Conservation (phyloP, 331 rosid species). For the Acacia pycnantha region DNA sequence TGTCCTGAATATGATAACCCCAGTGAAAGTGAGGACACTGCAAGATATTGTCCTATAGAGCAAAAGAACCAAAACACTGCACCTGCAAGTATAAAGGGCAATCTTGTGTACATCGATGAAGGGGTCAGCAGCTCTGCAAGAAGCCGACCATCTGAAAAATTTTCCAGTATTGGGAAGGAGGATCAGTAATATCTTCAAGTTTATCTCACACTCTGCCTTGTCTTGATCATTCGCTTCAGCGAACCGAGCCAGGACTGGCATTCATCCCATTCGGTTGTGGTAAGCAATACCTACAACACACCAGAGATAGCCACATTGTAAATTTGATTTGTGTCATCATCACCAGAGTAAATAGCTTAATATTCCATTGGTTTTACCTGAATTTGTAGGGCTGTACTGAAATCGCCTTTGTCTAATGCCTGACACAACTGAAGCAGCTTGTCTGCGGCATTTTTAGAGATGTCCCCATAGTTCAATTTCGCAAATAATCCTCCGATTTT, state of each 20-base stretch:
- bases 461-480: slow-evolving; percentile 86
- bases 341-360: not conserved
- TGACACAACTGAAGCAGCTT: slow-evolving; percentile 90
- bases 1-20: slow-evolving; percentile 38
- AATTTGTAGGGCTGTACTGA: slow-evolving; percentile 68
- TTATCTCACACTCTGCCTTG: slow-evolving; percentile 86
- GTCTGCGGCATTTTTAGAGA: slow-evolving; percentile 90
- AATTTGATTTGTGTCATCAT: not conserved
- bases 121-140: slow-evolving; percentile 36
- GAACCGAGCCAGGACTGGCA: slow-evolving; percentile 98
- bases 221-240: slow-evolving; percentile 96
- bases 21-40: slow-evolving; percentile 44
- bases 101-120: slow-evolving; percentile 52
- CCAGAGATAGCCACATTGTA: slow-evolving; percentile 5
- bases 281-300: slow-evolving; percentile 66
- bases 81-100: slow-evolving; percentile 43
- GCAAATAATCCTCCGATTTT: slow-evolving; percentile 89
- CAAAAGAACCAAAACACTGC: slow-evolving; percentile 46
- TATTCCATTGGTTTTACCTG: slow-evolving; percentile 55
- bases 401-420: slow-evolving; percentile 88
- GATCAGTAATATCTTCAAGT: slow-evolving; percentile 28
- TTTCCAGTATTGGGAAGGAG: slow-evolving; percentile 27
- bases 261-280: slow-evolving; percentile 98
- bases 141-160: slow-evolving; percentile 41
- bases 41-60: slow-evolving; percentile 30